Base-by-base conservation (phyloP, 306 rosid genomes). In the Inga oerstediana region DNA sequence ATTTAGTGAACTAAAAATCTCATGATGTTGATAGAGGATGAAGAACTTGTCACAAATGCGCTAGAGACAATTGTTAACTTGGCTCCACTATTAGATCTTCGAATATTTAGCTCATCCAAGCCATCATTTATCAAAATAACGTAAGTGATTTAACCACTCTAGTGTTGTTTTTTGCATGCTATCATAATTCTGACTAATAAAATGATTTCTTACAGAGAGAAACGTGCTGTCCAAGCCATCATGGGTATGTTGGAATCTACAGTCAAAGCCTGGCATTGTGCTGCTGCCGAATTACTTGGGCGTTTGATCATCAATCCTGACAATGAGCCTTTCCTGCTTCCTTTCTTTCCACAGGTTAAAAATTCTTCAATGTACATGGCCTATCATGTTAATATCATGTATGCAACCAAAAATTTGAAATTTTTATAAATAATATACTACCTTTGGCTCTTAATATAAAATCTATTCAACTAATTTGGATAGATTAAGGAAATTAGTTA, bases 31-130 rank as follows among this genome's bases (percentile, higher is more conserved):
- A 81, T 89, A 97, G 99, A 94, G 97, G 99, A 97, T 80, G 98
- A 97, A 84, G 99, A 97, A 87, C 97, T 97, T 86, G 98, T 97
- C 84, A 92, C 98, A 75, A 97, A 97, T 88, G 92, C 98, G 64
- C 91, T 97, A 5, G 98, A 97, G 94, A 92, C 99, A 74, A 88
- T 97, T 85, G 98, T 94, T 81, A 97, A 97, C 87, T 91, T 97
- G 92, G 97, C 97, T 79, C 99, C 99, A 0, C 81, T 90, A 24
- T 90, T 94, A 80, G 99, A 97, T 85, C 99, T 97, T 85, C 91
- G 97, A 52, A 91, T 94, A 74, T 94, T 96, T 85, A 90, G 97
- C 89, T 94, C 99, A 65, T 88, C 92, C 73, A 94, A 94, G 86
- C 93, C 99, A 74, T 94, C 98, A 74, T 94, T 87, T 88, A 94